These are phyloP conservation scores for Candida glaebosa DNA, from an alignment of 805 yeast species.

Conservation along the genomic window DNA sequence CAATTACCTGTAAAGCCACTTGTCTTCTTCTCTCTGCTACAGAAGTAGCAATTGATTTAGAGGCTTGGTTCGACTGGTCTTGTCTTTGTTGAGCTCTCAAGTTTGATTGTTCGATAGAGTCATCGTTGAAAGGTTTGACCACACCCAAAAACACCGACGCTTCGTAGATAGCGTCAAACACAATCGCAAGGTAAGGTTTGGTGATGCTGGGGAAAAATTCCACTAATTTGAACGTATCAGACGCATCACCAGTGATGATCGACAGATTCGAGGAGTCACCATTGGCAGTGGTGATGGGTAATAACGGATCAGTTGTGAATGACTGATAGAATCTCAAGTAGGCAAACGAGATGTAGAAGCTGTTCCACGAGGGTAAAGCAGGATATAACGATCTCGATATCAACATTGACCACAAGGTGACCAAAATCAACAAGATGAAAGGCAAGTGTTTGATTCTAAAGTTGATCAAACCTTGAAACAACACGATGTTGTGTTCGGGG, in stretches of 20 bases:
- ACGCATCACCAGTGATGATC: constrained; percentile 73
- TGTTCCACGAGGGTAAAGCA: constrained; percentile 50
- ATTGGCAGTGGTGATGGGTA: constrained; percentile 42
- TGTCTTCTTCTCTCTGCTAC: constrained; percentile 77
- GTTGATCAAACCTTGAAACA: constrained; percentile 43
- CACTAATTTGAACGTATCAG: constrained; percentile 80
- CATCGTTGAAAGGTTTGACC: constrained; percentile 61
- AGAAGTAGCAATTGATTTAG: constrained; percentile 36
- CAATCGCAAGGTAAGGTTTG: constrained; percentile 49
- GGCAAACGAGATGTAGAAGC: constrained; percentile 68
- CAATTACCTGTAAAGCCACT: constrained; percentile 70
- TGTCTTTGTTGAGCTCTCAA: constrained; percentile 64
- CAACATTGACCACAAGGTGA: constrained; percentile 32
- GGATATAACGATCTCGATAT: constrained; percentile 42
- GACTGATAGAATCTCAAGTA: constrained; percentile 77
- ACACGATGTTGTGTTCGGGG: constrained; percentile 53
- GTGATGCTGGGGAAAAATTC: constrained; percentile 75
- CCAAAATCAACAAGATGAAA: constrained; percentile 34
- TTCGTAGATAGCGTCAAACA: constrained; percentile 41
- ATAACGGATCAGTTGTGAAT: constrained; percentile 49
- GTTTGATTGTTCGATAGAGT: constrained; percentile 71
- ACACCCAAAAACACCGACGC: constrained; percentile 42
- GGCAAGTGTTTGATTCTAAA: constrained; percentile 64
- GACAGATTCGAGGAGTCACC: constrained; percentile 21
- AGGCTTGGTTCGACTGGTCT: constrained; percentile 42